Base-by-base conservation (phyloP, 1,139 yeast genomes). In the Wickerhamomyces sp. region DNA sequence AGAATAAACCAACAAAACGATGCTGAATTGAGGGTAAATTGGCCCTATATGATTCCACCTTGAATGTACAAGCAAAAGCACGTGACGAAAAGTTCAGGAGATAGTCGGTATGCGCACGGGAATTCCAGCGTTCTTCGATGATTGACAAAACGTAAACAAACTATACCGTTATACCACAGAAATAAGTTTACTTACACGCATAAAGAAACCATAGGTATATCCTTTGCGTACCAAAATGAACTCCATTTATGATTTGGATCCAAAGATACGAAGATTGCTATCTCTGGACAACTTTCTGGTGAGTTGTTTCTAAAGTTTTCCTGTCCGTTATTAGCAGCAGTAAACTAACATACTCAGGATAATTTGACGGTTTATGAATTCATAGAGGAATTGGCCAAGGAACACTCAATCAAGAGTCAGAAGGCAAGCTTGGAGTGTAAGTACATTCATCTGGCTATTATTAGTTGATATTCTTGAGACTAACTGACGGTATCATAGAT, bases 371-470 rank as follows among this genome's bases (percentile, higher is more conserved):
- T 87, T 9, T 78, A 84, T 53, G 93, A 87, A 45, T 91, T 93
- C 62, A 80, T 93, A 27, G 96, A 91, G 62, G 85, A 80, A 59
- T 71, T 93, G 55, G 81, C 94, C 51, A 81, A 81, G 57, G 90
- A 84, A 57, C 86, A 84, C 53, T 70, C 77, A 34, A 61, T 76
- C 39, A 65, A 76, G 30, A 76, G 76, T 14, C 76, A 79, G 8
- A 81, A 76, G 53, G 81, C 78, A 41, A 75, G 76, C 55, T 62
- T 76, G 36, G 78, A 76, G 44, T 76, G 45, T 45, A 10, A 37
- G 48, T 47, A n/a, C 30, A 13, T n/a, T 37, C 27, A 6, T 18
- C 14, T 2, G 23, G 9, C 30, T 31, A 11, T 13, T 15, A 7
- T n/a, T 10, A 10, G 9, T n/a, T 14, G 15, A 11, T 32, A 11